Conservation (phyloP, 208 protist species). For the Wallacemonas sp. region DNA sequence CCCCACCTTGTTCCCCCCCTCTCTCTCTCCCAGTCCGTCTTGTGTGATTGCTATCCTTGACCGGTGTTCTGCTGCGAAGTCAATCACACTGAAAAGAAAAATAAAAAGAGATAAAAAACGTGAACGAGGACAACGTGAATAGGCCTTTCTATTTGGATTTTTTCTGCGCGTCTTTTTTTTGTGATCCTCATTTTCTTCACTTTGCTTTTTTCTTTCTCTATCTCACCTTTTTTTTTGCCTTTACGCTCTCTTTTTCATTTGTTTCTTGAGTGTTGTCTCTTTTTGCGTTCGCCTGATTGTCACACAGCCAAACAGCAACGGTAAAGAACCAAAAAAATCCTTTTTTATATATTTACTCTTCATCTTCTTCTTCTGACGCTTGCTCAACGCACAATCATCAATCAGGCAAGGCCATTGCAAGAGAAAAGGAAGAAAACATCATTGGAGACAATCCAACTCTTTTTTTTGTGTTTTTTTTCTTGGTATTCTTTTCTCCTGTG, state of each 20-base stretch:
- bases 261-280: no score
- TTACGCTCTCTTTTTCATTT: conserved; percentile 5
- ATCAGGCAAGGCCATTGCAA: not conserved
- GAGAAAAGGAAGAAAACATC: conserved; percentile 2
- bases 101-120: conserved; percentile 7
- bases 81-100: conserved; percentile 9
- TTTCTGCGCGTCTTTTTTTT: conserved; percentile 16
- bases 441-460: not conserved
- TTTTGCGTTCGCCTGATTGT: no score
- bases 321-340: no score
- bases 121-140: not conserved
- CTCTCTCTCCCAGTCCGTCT: not conserved
- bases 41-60: not conserved
- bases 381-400: no score
- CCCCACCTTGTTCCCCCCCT: conserved; percentile 9
- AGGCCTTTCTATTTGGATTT: not conserved
- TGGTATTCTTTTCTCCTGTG: no score
- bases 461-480: conserved; percentile 7
- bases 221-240: not conserved
- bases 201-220: conserved; percentile 4
- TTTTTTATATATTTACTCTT: not conserved
- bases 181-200: not conserved
- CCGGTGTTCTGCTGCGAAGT: no score
- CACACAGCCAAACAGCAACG: no score
- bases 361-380: not conserved